Evolutionary conservation across 179 eudicot genomes (phyloP).

Genomic region (Dionaea muscipula): DNA sequence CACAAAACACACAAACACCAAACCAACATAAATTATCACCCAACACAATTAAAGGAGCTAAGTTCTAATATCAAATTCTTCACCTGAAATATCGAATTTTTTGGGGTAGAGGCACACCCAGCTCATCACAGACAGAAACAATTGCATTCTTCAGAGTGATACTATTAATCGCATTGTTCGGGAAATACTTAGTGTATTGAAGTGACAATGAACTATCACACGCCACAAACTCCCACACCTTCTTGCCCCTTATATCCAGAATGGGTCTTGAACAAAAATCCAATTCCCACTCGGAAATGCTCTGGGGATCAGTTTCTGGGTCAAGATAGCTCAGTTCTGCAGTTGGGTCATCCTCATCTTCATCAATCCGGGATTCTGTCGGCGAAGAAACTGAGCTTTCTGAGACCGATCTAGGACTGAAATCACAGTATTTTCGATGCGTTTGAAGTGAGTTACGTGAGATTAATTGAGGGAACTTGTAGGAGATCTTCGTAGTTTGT

Average conservation of each 20-base stretch:
- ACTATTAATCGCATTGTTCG: conserved; percentile 86
- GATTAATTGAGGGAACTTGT: conserved; percentile 8
- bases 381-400: conserved; percentile 46
- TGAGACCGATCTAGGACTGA: conserved; percentile 34
- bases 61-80: no score
- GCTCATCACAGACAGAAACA: conserved; percentile 49
- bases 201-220: conserved; percentile 80
- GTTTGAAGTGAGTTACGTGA: conserved; percentile 5
- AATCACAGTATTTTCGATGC: conserved; percentile 12
- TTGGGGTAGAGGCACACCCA: conserved; percentile 79
- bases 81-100: conserved; percentile 82
- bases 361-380: conserved; percentile 22
- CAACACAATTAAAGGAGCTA: no score
- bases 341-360: conserved; percentile 60
- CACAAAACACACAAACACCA: conserved; percentile 5
- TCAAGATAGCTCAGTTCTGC: conserved; percentile 67
- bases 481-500: conserved; percentile 28
- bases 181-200: conserved; percentile 84
- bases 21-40: not conserved
- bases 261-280: conserved; percentile 96
- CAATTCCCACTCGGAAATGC: conserved; percentile 72
- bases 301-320: conserved; percentile 53
- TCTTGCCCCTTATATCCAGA: conserved; percentile 85
- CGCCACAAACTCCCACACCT: conserved; percentile 89
- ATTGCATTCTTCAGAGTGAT: conserved; percentile 73